Conservation (phyloP, 1,139 yeast species). For the Kodamaea fungicola region DNA sequence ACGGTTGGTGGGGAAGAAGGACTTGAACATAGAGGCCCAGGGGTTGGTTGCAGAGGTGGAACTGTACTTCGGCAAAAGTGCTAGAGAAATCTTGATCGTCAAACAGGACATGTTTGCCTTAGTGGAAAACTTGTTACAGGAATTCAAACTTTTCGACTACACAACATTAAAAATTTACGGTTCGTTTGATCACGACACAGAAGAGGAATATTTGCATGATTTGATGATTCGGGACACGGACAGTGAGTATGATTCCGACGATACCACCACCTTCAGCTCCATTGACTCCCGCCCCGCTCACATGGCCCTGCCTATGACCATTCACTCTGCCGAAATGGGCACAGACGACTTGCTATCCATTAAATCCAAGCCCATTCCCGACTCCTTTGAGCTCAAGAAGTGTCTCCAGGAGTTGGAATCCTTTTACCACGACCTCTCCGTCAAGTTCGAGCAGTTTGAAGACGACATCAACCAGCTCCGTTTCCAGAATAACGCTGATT, state of each 20-base stretch:
- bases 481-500: constrained; percentile 10
- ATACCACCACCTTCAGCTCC: neutral
- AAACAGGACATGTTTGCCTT: constrained; percentile 12
- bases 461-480: constrained; percentile 10
- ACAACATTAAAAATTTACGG: constrained; percentile 11
- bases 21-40: constrained; percentile 3
- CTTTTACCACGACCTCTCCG: constrained; percentile 9
- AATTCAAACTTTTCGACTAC: constrained; percentile 13
- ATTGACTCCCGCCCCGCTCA: neutral
- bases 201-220: neutral
- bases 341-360: neutral
- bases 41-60: constrained; percentile 9
- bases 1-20: constrained; percentile 1
- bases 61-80: constrained; percentile 3
- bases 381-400: constrained; percentile 11
- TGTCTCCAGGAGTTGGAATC: constrained; percentile 13
- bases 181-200: neutral
- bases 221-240: neutral
- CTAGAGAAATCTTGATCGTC: constrained; percentile 9
- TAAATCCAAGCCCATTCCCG: constrained; percentile 5
- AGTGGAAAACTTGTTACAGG: constrained; percentile 9
- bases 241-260: constrained; percentile 4
- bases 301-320: constrained; percentile 2
- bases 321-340: neutral
- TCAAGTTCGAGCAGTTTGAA: constrained; percentile 11